Evolutionary conservation across 2,329 filamentous ascomycete genomes (phyloP).

Genomic region (Botrytis squamosa): DNA sequence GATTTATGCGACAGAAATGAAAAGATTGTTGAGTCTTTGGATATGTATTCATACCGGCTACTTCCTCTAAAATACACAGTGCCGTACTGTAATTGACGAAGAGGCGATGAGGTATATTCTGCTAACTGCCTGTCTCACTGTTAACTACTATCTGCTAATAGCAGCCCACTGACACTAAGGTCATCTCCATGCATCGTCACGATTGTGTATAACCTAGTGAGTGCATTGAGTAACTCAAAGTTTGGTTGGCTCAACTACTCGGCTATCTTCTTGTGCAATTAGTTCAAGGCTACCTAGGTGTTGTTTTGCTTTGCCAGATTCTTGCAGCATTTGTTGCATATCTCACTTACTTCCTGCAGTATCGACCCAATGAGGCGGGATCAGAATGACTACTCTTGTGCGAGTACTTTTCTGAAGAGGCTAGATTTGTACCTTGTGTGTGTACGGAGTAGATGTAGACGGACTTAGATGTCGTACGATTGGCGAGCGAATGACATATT

Average conservation of each 20-base stretch:
- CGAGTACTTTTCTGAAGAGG: not conserved
- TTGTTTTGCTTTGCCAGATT: not conserved
- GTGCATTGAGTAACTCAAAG: not conserved
- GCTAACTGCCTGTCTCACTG: not conserved
- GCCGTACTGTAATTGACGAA: not conserved
- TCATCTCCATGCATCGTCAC: not conserved
- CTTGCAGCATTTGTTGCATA: constrained; percentile 16
- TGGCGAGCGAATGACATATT: not conserved
- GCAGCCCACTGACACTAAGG: not conserved
- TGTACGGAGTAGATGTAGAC: not conserved
- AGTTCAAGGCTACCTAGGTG: not conserved
- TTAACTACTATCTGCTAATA: not conserved
- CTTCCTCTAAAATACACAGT: not conserved
- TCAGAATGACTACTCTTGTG: not conserved
- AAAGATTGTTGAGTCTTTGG: not conserved
- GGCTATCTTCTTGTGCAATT: not conserved
- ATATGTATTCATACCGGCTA: not conserved
- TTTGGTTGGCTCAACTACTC: not conserved
- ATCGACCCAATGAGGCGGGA: not conserved
- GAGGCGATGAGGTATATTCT: not conserved
- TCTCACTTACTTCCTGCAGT: not conserved
- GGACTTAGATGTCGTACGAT: not conserved
- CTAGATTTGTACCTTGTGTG: not conserved
- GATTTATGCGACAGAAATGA: not conserved
- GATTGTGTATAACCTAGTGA: not conserved